These are phyloP conservation scores for Aureobasidium uvarum DNA, from an alignment of 2,329 filamentous ascomycete species.

Conservation along the genomic window DNA sequence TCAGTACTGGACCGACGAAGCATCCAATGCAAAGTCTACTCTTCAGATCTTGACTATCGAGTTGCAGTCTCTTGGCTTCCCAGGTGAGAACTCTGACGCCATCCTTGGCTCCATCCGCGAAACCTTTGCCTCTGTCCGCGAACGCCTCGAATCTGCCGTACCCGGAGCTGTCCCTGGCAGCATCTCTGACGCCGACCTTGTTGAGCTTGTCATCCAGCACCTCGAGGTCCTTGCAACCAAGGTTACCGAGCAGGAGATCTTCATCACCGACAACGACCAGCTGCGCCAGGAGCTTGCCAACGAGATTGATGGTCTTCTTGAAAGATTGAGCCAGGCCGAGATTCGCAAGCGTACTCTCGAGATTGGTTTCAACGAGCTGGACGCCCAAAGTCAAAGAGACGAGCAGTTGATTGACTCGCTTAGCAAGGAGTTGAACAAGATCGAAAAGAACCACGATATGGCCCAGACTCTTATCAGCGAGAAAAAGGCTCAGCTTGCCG, in stretches of 20 bases:
- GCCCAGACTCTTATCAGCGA: constrained; percentile 32
- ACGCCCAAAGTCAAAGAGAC: constrained; percentile 42
- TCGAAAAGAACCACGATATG: constrained; percentile 38
- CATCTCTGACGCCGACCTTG: constrained; percentile 43
- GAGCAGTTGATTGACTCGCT: constrained; percentile 40
- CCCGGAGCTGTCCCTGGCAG: constrained; percentile 40
- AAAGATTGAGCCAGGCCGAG: constrained; percentile 39
- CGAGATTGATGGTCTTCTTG: constrained; percentile 40
- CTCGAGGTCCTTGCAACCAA: constrained; percentile 33
- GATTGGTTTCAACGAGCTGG: constrained; percentile 39
- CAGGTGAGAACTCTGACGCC: constrained; percentile 35
- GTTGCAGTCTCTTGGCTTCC: constrained; percentile 46
- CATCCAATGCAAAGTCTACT: constrained; percentile 43
- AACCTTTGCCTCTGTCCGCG: constrained; percentile 44
- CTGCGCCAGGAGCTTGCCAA: constrained; percentile 41
- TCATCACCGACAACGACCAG: constrained; percentile 38
- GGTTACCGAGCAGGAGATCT: constrained; percentile 34
- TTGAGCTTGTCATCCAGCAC: constrained; percentile 43
- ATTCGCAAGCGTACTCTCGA: constrained; percentile 42
- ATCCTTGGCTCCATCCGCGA: constrained; percentile 45
- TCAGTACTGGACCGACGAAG: constrained; percentile 39
- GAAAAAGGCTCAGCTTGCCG: constrained; percentile 31
- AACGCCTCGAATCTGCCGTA: constrained; percentile 43
- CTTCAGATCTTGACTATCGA: constrained; percentile 47
- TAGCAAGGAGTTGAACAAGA: constrained; percentile 38